Percentiles rank a stretch among this genome's conserved stretches.
Conservation (phyloP, 192 early-diverging fungal genomes). For the Diversispora epigaea region DNA sequence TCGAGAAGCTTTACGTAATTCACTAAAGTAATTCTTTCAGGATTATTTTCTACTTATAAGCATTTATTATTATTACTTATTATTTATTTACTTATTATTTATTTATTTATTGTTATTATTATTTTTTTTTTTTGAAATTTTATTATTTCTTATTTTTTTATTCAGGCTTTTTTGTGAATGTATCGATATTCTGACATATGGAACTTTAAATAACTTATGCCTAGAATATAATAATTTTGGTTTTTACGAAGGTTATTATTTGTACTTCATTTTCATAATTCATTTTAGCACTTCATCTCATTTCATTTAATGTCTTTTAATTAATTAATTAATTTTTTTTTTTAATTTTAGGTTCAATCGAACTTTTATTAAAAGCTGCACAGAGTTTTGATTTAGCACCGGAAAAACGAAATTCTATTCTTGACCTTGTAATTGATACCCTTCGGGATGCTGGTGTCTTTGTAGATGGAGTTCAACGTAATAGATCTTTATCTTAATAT, state of each 20-base stretch:
- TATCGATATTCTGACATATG: conserved; percentile 29
- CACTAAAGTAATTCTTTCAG: conserved; percentile 22
- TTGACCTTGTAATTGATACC: conserved; percentile 12
- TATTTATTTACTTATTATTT: neutral
- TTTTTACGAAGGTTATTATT: conserved; percentile 12
- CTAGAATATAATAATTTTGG: conserved; percentile 18
- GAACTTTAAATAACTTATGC: conserved; percentile 28
- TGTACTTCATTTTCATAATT: neutral
- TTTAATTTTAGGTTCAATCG: conserved; percentile 18
- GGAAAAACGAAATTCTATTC: conserved; percentile 9
- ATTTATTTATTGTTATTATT: neutral
- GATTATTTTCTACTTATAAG: neutral
- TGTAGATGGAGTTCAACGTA: conserved; percentile 11
- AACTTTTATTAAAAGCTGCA: conserved; percentile 23
- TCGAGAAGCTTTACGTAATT: neutral
- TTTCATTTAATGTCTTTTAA: no score
- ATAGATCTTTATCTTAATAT: neutral
- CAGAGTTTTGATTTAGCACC: neutral
- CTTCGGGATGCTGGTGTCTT: conserved; percentile 24
- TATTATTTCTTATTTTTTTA: neutral
- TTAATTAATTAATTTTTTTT: neutral
- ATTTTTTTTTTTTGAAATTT: neutral
- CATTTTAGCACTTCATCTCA: neutral
- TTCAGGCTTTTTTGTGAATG: conserved; percentile 15
- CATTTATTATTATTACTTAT: neutral